Base-by-base conservation (phyloP, 345 rosid genomes). In the Citrus unshiu region DNA sequence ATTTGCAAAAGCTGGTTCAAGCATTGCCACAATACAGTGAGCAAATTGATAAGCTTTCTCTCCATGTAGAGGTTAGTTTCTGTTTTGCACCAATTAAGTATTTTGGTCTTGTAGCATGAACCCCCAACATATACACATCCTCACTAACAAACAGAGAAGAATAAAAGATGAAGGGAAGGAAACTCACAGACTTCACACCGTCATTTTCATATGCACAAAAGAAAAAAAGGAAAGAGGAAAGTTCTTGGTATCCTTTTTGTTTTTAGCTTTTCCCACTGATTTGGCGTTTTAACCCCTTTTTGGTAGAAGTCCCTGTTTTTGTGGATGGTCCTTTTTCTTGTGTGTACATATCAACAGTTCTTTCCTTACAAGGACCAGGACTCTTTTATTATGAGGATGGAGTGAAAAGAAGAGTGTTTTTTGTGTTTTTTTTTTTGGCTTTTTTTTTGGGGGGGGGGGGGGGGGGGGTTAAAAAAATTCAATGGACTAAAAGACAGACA, bases 1-100 rank as follows among this genome's bases (percentile, higher is more conserved):
- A 97, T 77, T 85, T 94, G 86, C 98, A 94, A 84, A 92, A 94
- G 89, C 94, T 97, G 97, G 98, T 97, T 86, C 98, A 97, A 86
- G 95, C 98, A 18, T 89, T 97, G 87, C 98, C 99, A 37, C 99
- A 97, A 76, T 97, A 94, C 86, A 97, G 94, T 86, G 98, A 97
- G 80, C 98, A 94, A 85, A 97, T 93, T 81, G 99, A 97, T 86
- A 97, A 97, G 89, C 93, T 97, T 72, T 97, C 98, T 74, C 97
- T 97, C 74, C 99, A 97, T 82, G 98, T 97, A 19, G 99, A 97
- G 98, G 99, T 94, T 79, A 76, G 86, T 83, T 81, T 80, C 60
- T 22, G 68, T 29, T 35, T 65, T 76, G 1, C 7, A 40, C 35
- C 4, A n/a, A n/a, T 30, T 46, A 74, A 60, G 59, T 40, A 19